phyloP scores from a whole-genome alignment of 208 protist genomes.

The Trypanosoma melophagium region DNA sequence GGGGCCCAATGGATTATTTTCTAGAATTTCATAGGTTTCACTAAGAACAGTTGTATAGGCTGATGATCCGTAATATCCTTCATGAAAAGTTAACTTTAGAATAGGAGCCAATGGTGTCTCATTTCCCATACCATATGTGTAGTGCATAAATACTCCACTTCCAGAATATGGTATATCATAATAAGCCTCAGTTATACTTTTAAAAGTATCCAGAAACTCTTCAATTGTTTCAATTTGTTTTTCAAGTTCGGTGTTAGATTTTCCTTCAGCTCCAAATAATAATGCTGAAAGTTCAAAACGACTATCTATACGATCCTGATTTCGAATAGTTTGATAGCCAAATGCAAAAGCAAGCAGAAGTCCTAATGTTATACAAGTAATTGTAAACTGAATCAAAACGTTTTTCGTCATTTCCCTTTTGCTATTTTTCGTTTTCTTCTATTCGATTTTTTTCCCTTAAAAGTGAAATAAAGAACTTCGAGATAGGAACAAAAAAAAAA shows the following conservation, averaged over 20 bases:
- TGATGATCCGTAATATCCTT: constrained; percentile 29
- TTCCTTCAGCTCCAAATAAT: constrained; percentile 39
- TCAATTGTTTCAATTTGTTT: constrained; percentile 43
- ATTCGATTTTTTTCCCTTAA: not conserved
- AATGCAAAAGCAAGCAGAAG: constrained; percentile 48
- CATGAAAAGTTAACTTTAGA: constrained; percentile 38
- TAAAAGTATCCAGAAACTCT: constrained; percentile 45
- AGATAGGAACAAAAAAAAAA: no score
- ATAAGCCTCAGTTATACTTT: constrained; percentile 38
- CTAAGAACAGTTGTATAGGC: constrained; percentile 21
- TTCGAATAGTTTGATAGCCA: constrained; percentile 41
- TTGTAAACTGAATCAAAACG: constrained; percentile 37
- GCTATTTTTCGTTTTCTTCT: not conserved
- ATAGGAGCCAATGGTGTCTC: constrained; percentile 25
- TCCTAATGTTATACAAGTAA: constrained; percentile 34
- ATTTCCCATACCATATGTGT: constrained; percentile 28
- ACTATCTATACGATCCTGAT: constrained; percentile 38
- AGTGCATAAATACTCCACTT: constrained; percentile 60
- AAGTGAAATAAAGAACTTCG: constrained; percentile 5
- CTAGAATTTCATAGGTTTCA: constrained; percentile 25
- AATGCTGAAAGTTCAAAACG: constrained; percentile 41
- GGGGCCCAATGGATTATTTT: constrained; percentile 32
- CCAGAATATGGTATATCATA: constrained; percentile 39
- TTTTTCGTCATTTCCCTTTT: constrained; percentile 12
- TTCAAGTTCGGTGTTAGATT: constrained; percentile 23